phyloP scores from a whole-genome alignment of 2,329 filamentous ascomycete genomes.

The Nigrospora osmanthi region DNA sequence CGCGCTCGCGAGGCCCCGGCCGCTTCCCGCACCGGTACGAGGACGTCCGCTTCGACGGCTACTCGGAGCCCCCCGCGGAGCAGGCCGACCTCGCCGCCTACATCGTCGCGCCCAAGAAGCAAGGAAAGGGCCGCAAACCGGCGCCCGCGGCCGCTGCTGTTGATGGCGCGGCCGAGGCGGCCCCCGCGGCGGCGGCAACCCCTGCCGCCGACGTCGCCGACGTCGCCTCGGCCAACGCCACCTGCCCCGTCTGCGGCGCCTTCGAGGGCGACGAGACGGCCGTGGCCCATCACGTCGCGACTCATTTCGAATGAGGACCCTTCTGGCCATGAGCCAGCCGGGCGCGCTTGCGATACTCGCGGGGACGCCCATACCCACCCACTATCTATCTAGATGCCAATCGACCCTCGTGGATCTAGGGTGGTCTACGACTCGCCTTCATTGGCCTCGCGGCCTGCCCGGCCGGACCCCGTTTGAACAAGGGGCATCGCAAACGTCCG shows the following conservation, averaged over 20 bases:
- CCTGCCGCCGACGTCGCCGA: constrained; percentile 8
- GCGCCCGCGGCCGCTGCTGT: constrained; percentile 8
- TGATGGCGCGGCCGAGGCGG: constrained; percentile 4
- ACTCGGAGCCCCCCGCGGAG: constrained; percentile 26
- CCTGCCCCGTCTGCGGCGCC: constrained; percentile 57
- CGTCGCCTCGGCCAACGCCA: constrained; percentile 21
- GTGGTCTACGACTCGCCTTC: too few species aligned
- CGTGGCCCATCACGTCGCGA: constrained; percentile 59
- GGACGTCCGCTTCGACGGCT: constrained; percentile 25
- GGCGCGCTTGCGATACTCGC: too few species aligned
- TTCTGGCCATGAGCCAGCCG: too few species aligned
- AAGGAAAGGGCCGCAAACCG: constrained; percentile 11
- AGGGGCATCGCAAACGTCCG: too few species aligned
- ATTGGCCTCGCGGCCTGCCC: too few species aligned
- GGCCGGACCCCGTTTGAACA: too few species aligned
- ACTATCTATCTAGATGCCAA: too few species aligned
- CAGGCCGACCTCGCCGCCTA: constrained; percentile 43
- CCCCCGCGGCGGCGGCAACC: neutral
- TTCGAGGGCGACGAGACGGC: constrained; percentile 64
- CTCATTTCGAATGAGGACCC: constrained; percentile 37
- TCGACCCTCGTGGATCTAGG: too few species aligned
- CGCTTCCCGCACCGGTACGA: constrained; percentile 15
- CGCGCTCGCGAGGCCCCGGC: neutral
- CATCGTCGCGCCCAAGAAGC: constrained; percentile 30
- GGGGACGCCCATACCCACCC: too few species aligned